These are phyloP conservation scores for Plasmodium berghei DNA, from an alignment of 169 alveolate genomes.

Conservation along the genomic window DNA sequence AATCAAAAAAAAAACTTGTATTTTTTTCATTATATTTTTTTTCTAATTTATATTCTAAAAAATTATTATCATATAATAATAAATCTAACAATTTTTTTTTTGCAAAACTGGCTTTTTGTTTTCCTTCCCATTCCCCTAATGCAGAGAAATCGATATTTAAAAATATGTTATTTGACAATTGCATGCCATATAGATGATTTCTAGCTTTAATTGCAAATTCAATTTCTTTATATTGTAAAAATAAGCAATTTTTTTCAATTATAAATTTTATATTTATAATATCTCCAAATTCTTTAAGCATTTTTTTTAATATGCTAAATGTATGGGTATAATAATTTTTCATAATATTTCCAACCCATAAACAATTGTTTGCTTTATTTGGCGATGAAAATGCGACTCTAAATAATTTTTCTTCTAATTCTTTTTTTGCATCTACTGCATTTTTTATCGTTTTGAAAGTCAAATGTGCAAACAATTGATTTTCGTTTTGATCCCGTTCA, in stretches of 20 bases:
- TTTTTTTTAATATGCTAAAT: slow-evolving; percentile 4
- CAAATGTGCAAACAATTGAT: slow-evolving; percentile 4
- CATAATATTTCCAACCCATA: slow-evolving; percentile 64
- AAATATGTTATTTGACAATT: slow-evolving; percentile 22
- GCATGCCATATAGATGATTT: slow-evolving; percentile 52
- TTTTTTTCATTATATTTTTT: slow-evolving; percentile 8
- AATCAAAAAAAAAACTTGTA: slow-evolving; percentile 17
- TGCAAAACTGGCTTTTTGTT: slow-evolving; percentile 22
- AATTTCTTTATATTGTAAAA: slow-evolving; percentile 21
- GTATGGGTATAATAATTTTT: slow-evolving; percentile 23
- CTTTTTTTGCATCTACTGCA: slow-evolving; percentile 41
- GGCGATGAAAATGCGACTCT: slow-evolving; percentile 34
- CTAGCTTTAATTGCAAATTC: slow-evolving; percentile 38
- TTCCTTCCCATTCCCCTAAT: slow-evolving; percentile 41
- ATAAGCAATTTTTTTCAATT: slow-evolving; percentile 32
- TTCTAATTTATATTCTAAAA: slow-evolving; percentile 18
- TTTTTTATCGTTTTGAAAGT: slow-evolving; percentile 59
- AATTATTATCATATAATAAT: slow-evolving; percentile 26
- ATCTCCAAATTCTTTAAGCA: slow-evolving; percentile 36
- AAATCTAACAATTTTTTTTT: slow-evolving; percentile 21
- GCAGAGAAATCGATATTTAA: slow-evolving; percentile 38
- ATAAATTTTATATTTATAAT: slow-evolving; percentile 17
- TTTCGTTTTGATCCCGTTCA: background rate
- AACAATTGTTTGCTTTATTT: slow-evolving; percentile 35
- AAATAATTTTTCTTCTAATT: slow-evolving; percentile 21